Conservation (phyloP, 345 rosid genomes). For the Eucalyptus viminalis region DNA sequence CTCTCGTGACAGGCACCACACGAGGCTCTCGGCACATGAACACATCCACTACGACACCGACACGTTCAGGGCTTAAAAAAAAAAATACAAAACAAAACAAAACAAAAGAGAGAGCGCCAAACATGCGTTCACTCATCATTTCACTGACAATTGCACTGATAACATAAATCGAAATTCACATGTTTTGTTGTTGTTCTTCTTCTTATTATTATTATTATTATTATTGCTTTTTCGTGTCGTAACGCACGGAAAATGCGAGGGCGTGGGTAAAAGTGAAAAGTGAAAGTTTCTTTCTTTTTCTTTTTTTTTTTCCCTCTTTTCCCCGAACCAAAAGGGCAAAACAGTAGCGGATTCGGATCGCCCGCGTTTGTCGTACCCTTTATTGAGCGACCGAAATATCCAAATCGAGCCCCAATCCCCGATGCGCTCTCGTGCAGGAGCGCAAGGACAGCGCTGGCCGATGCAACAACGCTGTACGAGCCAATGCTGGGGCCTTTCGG, state of each 20-base stretch:
- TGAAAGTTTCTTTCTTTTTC: background rate
- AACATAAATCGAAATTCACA: background rate
- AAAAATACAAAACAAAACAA: background rate
- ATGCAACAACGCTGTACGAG: background rate
- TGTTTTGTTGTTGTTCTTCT: background rate
- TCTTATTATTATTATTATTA: background rate
- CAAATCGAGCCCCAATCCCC: background rate
- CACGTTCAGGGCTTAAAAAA: background rate
- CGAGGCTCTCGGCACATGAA: background rate
- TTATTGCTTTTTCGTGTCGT: background rate
- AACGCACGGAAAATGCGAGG: background rate
- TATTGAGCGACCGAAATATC: background rate
- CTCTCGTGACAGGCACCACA: background rate
- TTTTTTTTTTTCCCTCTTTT: too few relatives aligned
- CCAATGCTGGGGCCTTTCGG: background rate
- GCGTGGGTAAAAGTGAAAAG: background rate
- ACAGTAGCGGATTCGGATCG: background rate
- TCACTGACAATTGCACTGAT: background rate
- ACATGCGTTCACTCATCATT: background rate
- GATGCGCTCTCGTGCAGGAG: background rate
- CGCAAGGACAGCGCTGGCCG: background rate
- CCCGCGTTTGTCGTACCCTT: slow-evolving; percentile 15
- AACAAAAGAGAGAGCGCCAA: background rate
- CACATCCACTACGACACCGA: background rate
- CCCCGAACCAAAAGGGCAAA: background rate